A percentile compares a stretch with the other conserved stretches of the same genome.
Conservation (phyloP, 495 filamentous ascomycete species). For the Aspergillus leporis region DNA sequence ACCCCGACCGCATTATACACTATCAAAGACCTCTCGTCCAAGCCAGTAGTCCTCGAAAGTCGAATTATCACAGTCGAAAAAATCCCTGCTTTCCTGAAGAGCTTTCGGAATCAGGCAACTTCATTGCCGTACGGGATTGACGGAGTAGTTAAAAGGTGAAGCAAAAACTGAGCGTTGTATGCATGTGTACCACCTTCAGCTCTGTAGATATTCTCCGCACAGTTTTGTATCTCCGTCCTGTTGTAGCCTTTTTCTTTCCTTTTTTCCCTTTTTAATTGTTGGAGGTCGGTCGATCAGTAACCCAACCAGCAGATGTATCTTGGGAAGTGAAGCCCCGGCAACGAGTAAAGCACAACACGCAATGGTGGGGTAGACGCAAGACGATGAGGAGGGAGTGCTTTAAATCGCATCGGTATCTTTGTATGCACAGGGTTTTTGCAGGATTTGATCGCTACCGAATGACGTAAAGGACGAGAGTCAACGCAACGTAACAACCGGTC, state of each 20-base stretch:
- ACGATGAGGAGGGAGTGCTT: background rate
- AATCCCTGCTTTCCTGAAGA: conserved; percentile 11
- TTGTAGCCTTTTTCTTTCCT: conserved; percentile 7
- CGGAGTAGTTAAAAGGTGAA: background rate
- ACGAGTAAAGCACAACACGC: conserved; percentile 11
- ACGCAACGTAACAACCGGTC: conserved; percentile 11
- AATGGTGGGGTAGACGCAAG: conserved; percentile 3
- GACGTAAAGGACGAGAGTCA: conserved; percentile 17
- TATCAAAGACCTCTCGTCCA: conserved; percentile 11
- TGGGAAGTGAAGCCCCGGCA: conserved; percentile 8
- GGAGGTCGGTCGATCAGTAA: conserved; percentile 10
- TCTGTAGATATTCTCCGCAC: background rate
- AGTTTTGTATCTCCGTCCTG: background rate
- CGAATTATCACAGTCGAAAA: conserved; percentile 6
- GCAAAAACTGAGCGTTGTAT: conserved; percentile 7
- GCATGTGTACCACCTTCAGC: background rate
- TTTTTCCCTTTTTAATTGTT: conserved; percentile 1
- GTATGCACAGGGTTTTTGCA: conserved; percentile 1
- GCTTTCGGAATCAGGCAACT: conserved; percentile 13
- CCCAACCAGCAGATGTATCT: background rate
- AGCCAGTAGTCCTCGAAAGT: conserved; percentile 6
- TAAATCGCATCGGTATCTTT: background rate
- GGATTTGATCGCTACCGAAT: conserved; percentile 12
- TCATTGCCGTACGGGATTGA: conserved; percentile 18
- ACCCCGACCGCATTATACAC: conserved; percentile 42